Evolutionary conservation across 345 rosid species (phyloP).

Genomic region (Syzygium grande): DNA sequence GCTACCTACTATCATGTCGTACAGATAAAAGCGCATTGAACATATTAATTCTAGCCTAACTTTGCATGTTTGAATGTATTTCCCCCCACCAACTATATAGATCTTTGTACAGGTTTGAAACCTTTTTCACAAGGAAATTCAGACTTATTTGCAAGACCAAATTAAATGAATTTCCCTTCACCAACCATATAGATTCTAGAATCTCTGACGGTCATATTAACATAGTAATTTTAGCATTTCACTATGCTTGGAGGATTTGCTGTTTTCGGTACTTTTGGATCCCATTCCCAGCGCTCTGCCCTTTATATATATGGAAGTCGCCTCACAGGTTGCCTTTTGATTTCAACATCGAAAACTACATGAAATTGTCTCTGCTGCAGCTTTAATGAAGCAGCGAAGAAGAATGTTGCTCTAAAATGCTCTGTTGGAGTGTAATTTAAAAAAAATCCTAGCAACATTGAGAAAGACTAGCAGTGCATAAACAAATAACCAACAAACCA

Average conservation of each 20-base stretch:
- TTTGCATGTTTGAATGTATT: not conserved
- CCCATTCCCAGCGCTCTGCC: not conserved
- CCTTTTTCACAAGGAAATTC: not conserved
- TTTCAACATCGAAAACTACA: not conserved
- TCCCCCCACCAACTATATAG: not conserved
- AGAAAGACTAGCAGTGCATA: no score
- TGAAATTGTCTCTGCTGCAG: not conserved
- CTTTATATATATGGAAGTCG: not conserved
- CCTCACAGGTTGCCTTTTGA: not conserved
- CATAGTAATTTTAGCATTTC: not conserved
- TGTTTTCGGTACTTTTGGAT: not conserved
- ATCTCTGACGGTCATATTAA: not conserved
- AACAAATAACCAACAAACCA: no score
- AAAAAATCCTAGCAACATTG: no score
- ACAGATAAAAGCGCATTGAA: not conserved
- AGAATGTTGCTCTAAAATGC: no score
- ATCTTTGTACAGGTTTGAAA: no score
- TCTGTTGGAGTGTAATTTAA: no score
- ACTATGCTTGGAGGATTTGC: not conserved
- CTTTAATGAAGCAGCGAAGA: no score
- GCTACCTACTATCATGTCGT: not conserved
- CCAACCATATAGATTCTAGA: not conserved
- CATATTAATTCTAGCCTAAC: not conserved
- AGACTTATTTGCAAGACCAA: not conserved
- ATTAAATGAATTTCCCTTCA: not conserved